A percentile compares a stretch with the other conserved stretches of the same genome.
phyloP scores from a whole-genome alignment of 345 rosid genomes.

The Odontarrhena argentea region DNA sequence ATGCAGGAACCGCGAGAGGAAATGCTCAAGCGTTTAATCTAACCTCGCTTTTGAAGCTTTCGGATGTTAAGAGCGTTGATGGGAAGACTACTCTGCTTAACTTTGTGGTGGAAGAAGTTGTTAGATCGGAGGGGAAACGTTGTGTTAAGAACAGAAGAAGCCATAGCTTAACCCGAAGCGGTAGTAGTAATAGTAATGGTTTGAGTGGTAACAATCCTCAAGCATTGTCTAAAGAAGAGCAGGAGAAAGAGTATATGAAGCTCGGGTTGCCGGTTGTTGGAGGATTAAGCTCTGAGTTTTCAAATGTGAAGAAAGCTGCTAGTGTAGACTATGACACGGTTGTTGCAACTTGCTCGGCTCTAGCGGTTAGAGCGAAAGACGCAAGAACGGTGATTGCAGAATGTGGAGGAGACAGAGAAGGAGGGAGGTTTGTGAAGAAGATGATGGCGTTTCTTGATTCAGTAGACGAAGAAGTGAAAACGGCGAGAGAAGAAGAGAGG shows the following conservation, averaged over 20 bases:
- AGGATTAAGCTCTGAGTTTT: slow-evolving; percentile 73
- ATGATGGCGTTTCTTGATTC: slow-evolving; percentile 59
- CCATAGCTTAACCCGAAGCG: slow-evolving; percentile 49
- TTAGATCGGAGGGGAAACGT: slow-evolving; percentile 77
- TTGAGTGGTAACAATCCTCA: slow-evolving; percentile 7
- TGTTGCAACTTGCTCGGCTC: slow-evolving; percentile 49
- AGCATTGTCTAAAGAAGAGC: slow-evolving; percentile 53
- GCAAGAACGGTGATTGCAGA: slow-evolving; percentile 40
- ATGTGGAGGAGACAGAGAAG: slow-evolving; percentile 38
- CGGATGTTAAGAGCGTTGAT: slow-evolving; percentile 81
- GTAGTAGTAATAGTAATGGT: slow-evolving; percentile 34
- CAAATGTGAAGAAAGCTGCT: slow-evolving; percentile 85
- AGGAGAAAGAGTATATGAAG: slow-evolving; percentile 59
- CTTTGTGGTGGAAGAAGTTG: slow-evolving; percentile 84
- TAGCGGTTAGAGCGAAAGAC: slow-evolving; percentile 54
- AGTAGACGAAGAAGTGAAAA: slow-evolving; percentile 61
- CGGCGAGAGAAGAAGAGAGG: slow-evolving; percentile 52
- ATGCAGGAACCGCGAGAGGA: slow-evolving; percentile 86
- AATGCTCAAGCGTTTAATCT: slow-evolving; percentile 87
- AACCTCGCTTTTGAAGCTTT: slow-evolving; percentile 68
- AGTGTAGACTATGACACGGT: slow-evolving; percentile 52
- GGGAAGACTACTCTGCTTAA: slow-evolving; percentile 82
- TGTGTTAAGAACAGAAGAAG: slow-evolving; percentile 54
- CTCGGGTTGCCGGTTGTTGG: slow-evolving; percentile 79
- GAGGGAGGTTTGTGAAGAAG: slow-evolving; percentile 51